Evolutionary conservation across 2,329 filamentous ascomycete genomes (phyloP), one percentile per base, ranked within the genome.

Genomic region (Aureobasidium subglaciale): DNA sequence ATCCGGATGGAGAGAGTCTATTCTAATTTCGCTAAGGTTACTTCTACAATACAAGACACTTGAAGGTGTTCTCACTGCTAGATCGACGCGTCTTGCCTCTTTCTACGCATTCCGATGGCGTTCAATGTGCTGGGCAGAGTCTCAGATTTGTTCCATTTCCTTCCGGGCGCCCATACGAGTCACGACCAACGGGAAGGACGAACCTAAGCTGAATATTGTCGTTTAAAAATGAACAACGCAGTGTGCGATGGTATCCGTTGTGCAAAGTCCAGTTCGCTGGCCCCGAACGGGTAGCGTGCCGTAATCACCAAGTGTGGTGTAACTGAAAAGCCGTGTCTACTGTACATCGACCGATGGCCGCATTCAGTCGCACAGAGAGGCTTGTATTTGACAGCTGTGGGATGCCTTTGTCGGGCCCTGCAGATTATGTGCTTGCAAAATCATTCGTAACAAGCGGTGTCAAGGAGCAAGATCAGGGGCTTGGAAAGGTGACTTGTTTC

Each of bases 331-430:
- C 24, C 24, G 16, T 20, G 15, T 50, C 24, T 24, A n/a, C n/a
- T n/a, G n/a, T n/a, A 37, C 8, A 52, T 52, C 48, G 48, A 41
- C 48, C 18, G 48, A 40, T 52, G 25, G n/a, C 35, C 48, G 35
- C 25, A 32, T 27, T 52, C 15, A 18, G 48, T 40, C 13, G 16
- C 25, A 52, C 48, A 13, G n/a, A 16, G 22, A 41, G 40, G 41
- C 53, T 55, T 55, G 53, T 41, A 55, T 55, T 45, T 55, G 53
- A 55, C 53, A 55, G 41, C 40, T 55, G 53, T 32, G 40, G 42
- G 25, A 29, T 40, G 48, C 48, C 48, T 37, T 45, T 43, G 22
- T 16, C 16, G 35, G 48, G 35, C 30, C 25, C 48, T 52, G 48
- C 48, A 52, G 48, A 52, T 22, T 34, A 18, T 38, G 37, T 35